Conservation (phyloP, 768 basidiomycete species). For the Hygrophoropsis aurantiaca region DNA sequence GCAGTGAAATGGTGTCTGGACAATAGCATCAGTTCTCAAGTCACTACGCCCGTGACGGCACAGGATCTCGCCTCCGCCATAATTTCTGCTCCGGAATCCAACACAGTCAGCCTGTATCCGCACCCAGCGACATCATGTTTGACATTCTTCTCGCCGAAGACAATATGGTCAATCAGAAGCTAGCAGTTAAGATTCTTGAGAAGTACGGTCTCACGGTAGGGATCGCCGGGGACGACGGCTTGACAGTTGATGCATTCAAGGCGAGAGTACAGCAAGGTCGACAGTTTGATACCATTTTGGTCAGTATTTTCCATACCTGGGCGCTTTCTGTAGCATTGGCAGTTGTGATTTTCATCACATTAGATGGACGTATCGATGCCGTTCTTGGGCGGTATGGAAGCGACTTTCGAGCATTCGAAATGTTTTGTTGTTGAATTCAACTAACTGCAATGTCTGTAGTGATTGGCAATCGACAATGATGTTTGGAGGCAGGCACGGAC, state of each 20-base stretch:
- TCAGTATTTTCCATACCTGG: conserved; percentile 39
- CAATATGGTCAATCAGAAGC: conserved; percentile 92
- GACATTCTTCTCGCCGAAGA: conserved; percentile 97
- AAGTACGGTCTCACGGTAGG: conserved; percentile 94
- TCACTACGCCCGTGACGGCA: conserved; percentile 85
- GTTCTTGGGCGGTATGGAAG: conserved; percentile 98
- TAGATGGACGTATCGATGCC: conserved; percentile 99
- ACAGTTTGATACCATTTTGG: conserved; percentile 91
- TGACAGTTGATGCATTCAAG: conserved; percentile 93
- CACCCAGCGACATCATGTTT: conserved; percentile 82
- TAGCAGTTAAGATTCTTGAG: conserved; percentile 95
- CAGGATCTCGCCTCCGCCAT: conserved; percentile 92
- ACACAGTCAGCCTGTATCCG: conserved; percentile 85
- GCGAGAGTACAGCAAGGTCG: conserved; percentile 64
- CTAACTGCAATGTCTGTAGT: conserved; percentile 43
- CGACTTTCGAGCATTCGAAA: conserved; percentile 87
- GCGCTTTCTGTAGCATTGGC: conserved; percentile 3
- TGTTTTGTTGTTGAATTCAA: conserved; percentile 15
- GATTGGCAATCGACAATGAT: conserved; percentile 84
- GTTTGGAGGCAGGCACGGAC: conserved; percentile 78
- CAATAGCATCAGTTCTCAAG: conserved; percentile 93
- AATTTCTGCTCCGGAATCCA: conserved; percentile 91
- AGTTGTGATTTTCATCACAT: background rate
- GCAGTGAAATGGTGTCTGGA: conserved; percentile 97
- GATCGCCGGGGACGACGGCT: conserved; percentile 94